Conservation (phyloP, 2,329 filamentous ascomycete genomes). For the Cercospora nicotianae region DNA sequence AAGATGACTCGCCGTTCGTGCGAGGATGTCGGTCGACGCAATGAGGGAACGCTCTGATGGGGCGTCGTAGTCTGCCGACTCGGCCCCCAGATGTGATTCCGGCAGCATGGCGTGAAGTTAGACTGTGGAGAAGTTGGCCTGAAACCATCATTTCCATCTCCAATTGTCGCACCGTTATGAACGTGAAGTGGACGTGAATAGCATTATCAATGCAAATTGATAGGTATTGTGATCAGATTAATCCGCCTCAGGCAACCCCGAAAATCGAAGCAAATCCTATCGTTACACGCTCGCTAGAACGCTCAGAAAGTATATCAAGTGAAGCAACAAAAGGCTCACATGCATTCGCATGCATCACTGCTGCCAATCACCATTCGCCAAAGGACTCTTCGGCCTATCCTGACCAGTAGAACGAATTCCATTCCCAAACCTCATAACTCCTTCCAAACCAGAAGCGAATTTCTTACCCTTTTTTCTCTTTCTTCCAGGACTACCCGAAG, state of each 20-base stretch:
- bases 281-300: not conserved
- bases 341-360: not conserved
- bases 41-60: too few relatives aligned
- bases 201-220: not conserved
- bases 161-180: not conserved
- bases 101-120: too few relatives aligned
- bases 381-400: constrained; percentile 21
- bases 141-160: not conserved
- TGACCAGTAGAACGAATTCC: constrained; percentile 6
- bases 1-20: too few relatives aligned
- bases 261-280: not conserved
- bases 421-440: constrained; percentile 9
- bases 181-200: not conserved
- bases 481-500: constrained; percentile 10
- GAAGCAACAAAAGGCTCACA: not conserved
- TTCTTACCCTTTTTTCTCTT: constrained; percentile 23
- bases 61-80: too few relatives aligned
- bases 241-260: not conserved
- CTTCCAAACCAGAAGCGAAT: not conserved
- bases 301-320: not conserved
- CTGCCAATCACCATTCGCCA: constrained; percentile 19
- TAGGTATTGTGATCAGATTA: not conserved
- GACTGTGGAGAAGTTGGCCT: not conserved
- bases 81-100: too few relatives aligned
- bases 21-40: too few relatives aligned